phyloP scores from a whole-genome alignment of 2,329 filamentous ascomycete species.

The Colletotrichum orchidophilum region DNA sequence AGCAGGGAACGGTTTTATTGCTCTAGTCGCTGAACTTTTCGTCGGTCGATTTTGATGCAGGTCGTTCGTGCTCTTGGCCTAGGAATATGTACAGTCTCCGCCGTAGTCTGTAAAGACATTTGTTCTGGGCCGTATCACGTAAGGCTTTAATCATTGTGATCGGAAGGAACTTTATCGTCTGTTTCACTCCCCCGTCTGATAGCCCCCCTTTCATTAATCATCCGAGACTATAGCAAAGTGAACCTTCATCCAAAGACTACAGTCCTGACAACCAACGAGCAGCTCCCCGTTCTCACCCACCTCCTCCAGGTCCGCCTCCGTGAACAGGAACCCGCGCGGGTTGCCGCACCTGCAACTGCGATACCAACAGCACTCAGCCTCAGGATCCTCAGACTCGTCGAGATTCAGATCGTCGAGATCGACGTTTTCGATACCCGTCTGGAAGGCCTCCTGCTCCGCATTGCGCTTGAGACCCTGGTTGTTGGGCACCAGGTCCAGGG shows the following conservation, averaged over 20 bases:
- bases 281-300: conserved; percentile 67
- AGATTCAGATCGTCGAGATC: conserved; percentile 72
- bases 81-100: too few relatives aligned
- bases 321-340: conserved; percentile 65
- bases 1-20: too few relatives aligned
- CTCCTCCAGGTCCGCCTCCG: conserved; percentile 68
- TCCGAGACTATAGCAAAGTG: conserved; percentile 67
- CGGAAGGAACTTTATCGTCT: too few relatives aligned
- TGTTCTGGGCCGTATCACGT: too few relatives aligned
- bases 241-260: conserved; percentile 73
- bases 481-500: conserved; percentile 50
- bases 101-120: too few relatives aligned
- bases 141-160: too few relatives aligned
- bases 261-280: conserved; percentile 72
- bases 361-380: conserved; percentile 57
- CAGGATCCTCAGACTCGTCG: conserved; percentile 51
- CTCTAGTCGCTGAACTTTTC: too few relatives aligned
- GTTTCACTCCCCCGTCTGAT: neutral
- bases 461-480: conserved; percentile 36
- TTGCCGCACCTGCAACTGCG: conserved; percentile 72
- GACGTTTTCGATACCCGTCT: conserved; percentile 69
- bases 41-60: too few relatives aligned
- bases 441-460: conserved; percentile 46
- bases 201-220: neutral
- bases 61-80: too few relatives aligned